phyloP scores from a whole-genome alignment of 352 stramenopile species.

The Aphanomyces invadans region DNA sequence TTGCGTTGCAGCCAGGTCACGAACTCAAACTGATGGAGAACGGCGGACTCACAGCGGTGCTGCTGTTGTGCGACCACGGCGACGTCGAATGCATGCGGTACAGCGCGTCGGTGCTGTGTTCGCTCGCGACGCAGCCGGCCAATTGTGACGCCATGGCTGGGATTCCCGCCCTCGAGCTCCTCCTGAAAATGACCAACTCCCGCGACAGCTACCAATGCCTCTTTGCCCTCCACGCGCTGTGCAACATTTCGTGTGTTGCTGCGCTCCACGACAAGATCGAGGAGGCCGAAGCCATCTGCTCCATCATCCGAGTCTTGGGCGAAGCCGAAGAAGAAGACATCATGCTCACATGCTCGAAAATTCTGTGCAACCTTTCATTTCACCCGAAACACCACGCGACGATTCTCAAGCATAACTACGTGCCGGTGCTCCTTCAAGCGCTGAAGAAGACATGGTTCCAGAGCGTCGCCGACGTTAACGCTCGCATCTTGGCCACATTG shows the following conservation, averaged over 20 bases:
- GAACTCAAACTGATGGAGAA: slow-evolving; percentile 61
- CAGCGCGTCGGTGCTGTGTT: slow-evolving; percentile 62
- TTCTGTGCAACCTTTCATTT: slow-evolving; percentile 62
- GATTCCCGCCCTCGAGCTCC: slow-evolving; percentile 55
- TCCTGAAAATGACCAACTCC: slow-evolving; percentile 47
- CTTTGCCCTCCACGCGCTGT: slow-evolving; percentile 66
- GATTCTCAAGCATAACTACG: slow-evolving; percentile 49
- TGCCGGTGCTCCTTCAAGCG: slow-evolving; percentile 39
- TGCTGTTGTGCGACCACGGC: slow-evolving; percentile 63
- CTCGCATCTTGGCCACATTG: slow-evolving; percentile 57
- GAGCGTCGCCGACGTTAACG: slow-evolving; percentile 47
- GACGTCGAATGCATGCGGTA: slow-evolving; percentile 63
- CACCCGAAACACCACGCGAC: slow-evolving; percentile 47
- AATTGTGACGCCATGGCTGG: slow-evolving; percentile 74
- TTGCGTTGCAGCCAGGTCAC: slow-evolving; percentile 43
- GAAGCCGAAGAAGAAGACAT: slow-evolving; percentile 40
- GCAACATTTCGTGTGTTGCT: slow-evolving; percentile 60
- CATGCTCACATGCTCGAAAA: slow-evolving; percentile 51
- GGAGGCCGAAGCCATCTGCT: slow-evolving; percentile 41
- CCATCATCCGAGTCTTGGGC: slow-evolving; percentile 47
- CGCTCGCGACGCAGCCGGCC: slow-evolving; percentile 48
- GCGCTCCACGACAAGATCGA: slow-evolving; percentile 65
- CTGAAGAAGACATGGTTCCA: slow-evolving; percentile 32
- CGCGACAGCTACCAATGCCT: slow-evolving; percentile 54
- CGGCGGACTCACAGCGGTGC: slow-evolving; percentile 50